Conservation (phyloP, 768 basidiomycete species). For the Lactifluus volemus region DNA sequence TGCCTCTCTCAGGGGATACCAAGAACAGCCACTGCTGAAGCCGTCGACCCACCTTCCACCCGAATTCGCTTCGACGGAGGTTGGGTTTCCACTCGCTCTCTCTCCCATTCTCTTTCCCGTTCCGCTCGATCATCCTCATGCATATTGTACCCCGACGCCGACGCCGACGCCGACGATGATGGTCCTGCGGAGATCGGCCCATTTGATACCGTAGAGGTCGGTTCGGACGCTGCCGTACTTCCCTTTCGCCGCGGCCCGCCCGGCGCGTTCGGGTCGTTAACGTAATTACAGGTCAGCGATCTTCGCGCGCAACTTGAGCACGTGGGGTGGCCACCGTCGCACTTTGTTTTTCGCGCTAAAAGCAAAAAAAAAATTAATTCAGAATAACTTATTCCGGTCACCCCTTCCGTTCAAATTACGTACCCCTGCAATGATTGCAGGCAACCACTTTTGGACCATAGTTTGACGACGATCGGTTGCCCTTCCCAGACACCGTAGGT, state of each 20-base stretch:
- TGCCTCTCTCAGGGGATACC: constrained; percentile 10
- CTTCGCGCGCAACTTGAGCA: constrained; percentile 79
- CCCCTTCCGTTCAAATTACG: constrained; percentile 21
- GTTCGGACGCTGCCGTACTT: constrained; percentile 16
- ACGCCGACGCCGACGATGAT: constrained; percentile 17
- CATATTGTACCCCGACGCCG: constrained; percentile 17
- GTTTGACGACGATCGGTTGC: constrained; percentile 45
- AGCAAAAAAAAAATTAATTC: constrained; percentile 1
- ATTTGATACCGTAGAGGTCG: constrained; percentile 22
- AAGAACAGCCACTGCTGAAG: constrained; percentile 16
- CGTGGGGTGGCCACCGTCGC: constrained; percentile 78
- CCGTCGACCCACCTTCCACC: constrained; percentile 16
- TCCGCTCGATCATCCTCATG: constrained; percentile 10
- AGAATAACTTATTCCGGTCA: neutral
- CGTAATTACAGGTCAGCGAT: constrained; percentile 70
- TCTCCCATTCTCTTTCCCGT: constrained; percentile 6
- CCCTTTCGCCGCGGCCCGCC: constrained; percentile 20
- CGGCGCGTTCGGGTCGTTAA: constrained; percentile 45
- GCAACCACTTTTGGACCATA: constrained; percentile 83
- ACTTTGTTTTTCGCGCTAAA: constrained; percentile 80
- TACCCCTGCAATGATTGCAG: constrained; percentile 84
- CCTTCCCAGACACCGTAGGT: constrained; percentile 51
- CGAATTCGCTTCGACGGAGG: constrained; percentile 20
- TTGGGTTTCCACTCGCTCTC: constrained; percentile 7
- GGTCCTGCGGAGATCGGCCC: constrained; percentile 22